Evolutionary conservation across 2,329 filamentous ascomycete species (phyloP), one percentile per base, ranked within the genome.

Genomic region (Phoma herbarum): DNA sequence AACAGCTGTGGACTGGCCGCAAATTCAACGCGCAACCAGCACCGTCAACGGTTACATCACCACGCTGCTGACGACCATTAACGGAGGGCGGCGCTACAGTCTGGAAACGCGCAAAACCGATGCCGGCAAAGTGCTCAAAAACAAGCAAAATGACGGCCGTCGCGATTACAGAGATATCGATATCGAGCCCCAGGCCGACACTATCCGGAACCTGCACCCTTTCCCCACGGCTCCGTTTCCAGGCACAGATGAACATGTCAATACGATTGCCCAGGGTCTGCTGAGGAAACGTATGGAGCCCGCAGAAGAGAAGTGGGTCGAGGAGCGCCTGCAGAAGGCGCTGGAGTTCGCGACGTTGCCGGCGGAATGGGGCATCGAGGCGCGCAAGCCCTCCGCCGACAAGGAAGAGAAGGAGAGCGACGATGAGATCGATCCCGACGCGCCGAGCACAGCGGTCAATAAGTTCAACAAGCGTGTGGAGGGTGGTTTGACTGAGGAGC

Each of bases 271-370:
- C 33, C 59, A 66, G 14, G 62, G 65, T 1, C 43, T 75, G 20
- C 50, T 75, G 2, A 64, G 71, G 4, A 75, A 75, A 56, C 64
- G 65, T 29, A 57, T 69, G 4, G 67, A 67, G 9, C 63, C 69
- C 3, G 62, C 64, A 18, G 72, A 74, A 29, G 67, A 74, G 25
- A 65, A 66, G 8, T 75, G 71, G 72, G 64, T 74, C 9, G 64
- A 67, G n/a, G 67, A 69, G 5, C 63, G 70, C 9, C 45, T 75
- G 1, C 52, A 57, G 4, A 74, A 70, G 52, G 72, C 72, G 5
- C 54, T 61, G 2, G 69, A 72, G 35, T 75, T 75, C 48, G 67
- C 67, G n/a, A 53, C 68, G 23, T 67, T 75, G 29, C 70, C 72
- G 3, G 50, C 56, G 12, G 71, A 75, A 12, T 75, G 69, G 71